phyloP scores from a whole-genome alignment of 257 asterid species.

The Rehmannia glutinosa region DNA sequence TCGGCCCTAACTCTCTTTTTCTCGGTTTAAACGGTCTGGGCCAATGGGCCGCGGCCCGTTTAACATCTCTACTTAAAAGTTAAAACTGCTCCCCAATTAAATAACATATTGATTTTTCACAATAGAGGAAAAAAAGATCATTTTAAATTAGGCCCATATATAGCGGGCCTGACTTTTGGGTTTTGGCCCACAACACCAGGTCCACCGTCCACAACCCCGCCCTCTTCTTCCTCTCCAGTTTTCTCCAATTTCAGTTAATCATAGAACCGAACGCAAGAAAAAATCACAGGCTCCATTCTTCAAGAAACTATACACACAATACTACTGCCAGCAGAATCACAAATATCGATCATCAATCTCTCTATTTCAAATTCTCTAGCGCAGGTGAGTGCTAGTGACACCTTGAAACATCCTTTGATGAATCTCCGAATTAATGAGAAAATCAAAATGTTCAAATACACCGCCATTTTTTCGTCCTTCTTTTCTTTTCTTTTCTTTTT shows the following conservation, averaged over 20 bases:
- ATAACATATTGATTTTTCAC: no score
- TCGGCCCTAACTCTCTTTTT: no score
- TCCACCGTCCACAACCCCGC: background rate
- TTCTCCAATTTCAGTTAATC: background rate
- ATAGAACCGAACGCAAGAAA: background rate
- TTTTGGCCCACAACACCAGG: background rate
- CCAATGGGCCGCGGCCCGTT: no score
- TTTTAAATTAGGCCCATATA: background rate
- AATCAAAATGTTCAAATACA: background rate
- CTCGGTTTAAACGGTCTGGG: no score
- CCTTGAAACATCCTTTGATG: background rate
- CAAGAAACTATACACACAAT: background rate
- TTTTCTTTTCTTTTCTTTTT: background rate
- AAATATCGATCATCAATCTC: conserved; percentile 15
- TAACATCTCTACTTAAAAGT: no score
- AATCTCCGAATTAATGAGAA: background rate
- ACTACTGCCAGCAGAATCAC: conserved; percentile 4
- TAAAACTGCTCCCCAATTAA: no score
- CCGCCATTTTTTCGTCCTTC: background rate
- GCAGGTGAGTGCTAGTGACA: conserved; percentile 11
- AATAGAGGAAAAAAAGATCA: no score
- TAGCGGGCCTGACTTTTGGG: background rate
- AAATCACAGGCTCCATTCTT: background rate
- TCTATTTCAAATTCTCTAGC: background rate
- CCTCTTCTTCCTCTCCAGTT: background rate